Evolutionary conservation across 805 yeast genomes (phyloP), one percentile per base, ranked within the genome.

Genomic region (Hanseniaspora singularis): DNA sequence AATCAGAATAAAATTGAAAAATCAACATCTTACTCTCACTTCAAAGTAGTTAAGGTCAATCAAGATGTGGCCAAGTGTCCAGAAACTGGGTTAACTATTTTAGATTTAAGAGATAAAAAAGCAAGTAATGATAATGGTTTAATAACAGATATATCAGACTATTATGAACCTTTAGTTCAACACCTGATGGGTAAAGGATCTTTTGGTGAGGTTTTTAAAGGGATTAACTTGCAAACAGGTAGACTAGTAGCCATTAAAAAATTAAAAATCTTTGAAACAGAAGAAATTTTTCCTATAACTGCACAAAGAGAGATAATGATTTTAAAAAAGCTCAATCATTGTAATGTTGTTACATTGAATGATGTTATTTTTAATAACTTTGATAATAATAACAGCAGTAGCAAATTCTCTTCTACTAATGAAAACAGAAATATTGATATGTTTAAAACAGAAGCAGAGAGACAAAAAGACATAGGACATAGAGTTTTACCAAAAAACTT

Each of bases 261-360:
- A 58, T 74, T 92, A 40, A 66, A 87, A n/a, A 72, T 83, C 22
- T 64, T 61, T 49, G 62, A 64, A 12, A 62, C 62, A 33, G 57
- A 59, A 30, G 68, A 68, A 44, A 81, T 84, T 30, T 87, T 89
- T 58, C 97, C 98, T 1, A 79, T 92, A 23, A 92, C 98, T 0
- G 96, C 97, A 1, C 75, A 88, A 63, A 72, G 99, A 51, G 99
- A 92, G 58, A 87, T 89, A 50, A 74, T 80, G 15, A 84, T 87
- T 19, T 68, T 92, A 62, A 85, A 84, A 62, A 69, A 70, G 40
- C 66, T 92, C 42, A 61, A 70, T 45, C 85, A 89, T 59, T 63
- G 66, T 23, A 85, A 92, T 60, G 73, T 89, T 15, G 69, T 92
- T 20, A 85, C 79, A 51, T 68, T 92, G 34, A 58, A 81, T 10